Evolutionary conservation across 106 monocot species (phyloP).

Genomic region (Acanthochlamys bracteata): DNA sequence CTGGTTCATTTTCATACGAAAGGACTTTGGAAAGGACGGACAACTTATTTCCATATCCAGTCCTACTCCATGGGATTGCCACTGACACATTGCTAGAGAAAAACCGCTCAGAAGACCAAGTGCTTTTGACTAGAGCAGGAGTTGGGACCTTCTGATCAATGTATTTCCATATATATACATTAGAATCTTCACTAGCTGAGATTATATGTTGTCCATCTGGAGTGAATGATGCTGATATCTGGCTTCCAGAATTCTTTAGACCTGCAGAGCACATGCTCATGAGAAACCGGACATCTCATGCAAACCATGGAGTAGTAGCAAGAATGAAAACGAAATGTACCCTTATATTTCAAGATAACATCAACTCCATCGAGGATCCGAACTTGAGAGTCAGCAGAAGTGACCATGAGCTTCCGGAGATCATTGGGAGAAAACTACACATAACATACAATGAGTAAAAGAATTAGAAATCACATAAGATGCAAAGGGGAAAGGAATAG

Average conservation of each 20-base stretch:
- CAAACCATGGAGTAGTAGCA: not conserved
- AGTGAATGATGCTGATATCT: slow-evolving; percentile 80
- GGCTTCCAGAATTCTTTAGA: slow-evolving; percentile 40
- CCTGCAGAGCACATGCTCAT: slow-evolving; percentile 28
- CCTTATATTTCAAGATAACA: slow-evolving; percentile 51
- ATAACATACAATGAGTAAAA: not conserved
- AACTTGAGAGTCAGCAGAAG: slow-evolving; percentile 61
- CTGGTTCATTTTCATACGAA: slow-evolving; percentile 2
- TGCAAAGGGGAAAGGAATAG: not conserved
- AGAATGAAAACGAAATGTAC: slow-evolving; percentile 15
- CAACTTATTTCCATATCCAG: slow-evolving; percentile 8
- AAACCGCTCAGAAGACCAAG: slow-evolving; percentile 51
- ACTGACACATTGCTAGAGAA: slow-evolving; percentile 41
- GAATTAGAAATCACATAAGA: not conserved
- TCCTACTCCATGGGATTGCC: slow-evolving; percentile 70
- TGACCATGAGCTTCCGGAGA: slow-evolving; percentile 43
- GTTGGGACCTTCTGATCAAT: slow-evolving; percentile 13
- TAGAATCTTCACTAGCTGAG: slow-evolving; percentile 80
- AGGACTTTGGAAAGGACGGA: slow-evolving; percentile 1
- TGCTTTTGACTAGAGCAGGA: slow-evolving; percentile 33
- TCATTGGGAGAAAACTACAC: slow-evolving; percentile 59
- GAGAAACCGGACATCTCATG: not conserved
- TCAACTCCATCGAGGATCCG: slow-evolving; percentile 52
- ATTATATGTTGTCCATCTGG: slow-evolving; percentile 59
- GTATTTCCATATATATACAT: slow-evolving; percentile 72